Conservation (phyloP, 2,329 filamentous ascomycete species). For the Ceratocystis lukuohia region DNA sequence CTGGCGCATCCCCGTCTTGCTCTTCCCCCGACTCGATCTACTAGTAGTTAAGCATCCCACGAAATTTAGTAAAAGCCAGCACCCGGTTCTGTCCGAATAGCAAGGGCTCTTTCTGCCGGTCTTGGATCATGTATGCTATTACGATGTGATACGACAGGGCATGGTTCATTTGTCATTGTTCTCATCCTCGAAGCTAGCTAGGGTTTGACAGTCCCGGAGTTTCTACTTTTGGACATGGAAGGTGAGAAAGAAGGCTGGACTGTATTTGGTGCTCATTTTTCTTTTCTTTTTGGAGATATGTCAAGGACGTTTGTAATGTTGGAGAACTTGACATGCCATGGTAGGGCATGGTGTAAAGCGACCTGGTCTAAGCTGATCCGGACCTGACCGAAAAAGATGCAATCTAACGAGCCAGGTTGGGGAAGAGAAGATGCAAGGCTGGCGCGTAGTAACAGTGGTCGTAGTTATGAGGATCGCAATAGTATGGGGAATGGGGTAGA, state of each 20-base stretch:
- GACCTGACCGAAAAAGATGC: not conserved
- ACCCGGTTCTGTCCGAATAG: slow-evolving; percentile 5
- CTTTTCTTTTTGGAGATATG: not conserved
- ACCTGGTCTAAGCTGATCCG: not conserved
- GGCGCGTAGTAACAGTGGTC: not conserved
- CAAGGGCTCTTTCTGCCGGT: not conserved
- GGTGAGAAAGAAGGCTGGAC: not conserved
- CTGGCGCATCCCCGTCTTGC: too few species aligned
- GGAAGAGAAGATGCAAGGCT: not conserved
- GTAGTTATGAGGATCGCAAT: not conserved
- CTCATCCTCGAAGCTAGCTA: not conserved
- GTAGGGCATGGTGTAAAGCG: not conserved
- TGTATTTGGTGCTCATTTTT: not conserved
- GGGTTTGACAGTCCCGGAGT: not conserved
- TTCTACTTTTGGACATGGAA: not conserved
- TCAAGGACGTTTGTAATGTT: not conserved
- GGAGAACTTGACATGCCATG: not conserved
- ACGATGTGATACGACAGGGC: not conserved
- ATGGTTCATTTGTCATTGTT: not conserved
- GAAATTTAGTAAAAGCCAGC: not conserved
- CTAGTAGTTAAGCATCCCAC: not conserved
- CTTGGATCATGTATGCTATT: not conserved
- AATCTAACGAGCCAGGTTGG: not conserved
- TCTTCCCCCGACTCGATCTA: not conserved
- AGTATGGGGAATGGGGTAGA: not conserved